Evolutionary conservation across 2,329 filamentous ascomycete species (phyloP).

Genomic region (Lecanicillium sp.): DNA sequence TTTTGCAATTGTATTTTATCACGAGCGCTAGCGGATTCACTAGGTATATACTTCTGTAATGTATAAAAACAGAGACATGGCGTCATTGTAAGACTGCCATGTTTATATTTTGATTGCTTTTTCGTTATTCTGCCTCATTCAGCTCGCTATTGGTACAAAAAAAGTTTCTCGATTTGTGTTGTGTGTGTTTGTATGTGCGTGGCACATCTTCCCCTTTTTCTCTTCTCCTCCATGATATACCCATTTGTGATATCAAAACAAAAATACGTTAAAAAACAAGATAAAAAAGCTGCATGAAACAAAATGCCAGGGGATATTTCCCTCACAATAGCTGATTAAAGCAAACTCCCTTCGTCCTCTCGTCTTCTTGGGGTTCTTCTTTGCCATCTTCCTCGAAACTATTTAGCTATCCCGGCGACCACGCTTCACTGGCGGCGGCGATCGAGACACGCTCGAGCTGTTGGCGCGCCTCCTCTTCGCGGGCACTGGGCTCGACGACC

Average conservation of each 20-base stretch:
- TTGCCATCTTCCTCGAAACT: no score
- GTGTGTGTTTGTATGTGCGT: background rate
- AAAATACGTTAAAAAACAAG: no score
- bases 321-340: no score
- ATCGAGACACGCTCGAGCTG: conserved; percentile 27
- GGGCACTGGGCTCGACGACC: conserved; percentile 22
- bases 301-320: no score
- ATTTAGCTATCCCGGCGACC: conserved; percentile 24
- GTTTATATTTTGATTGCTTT: background rate
- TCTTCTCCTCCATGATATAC: background rate
- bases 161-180: background rate
- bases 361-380: no score
- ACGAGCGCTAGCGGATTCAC: no score
- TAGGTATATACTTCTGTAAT: background rate
- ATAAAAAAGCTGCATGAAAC: no score
- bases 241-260: conserved; percentile 4
- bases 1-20: background rate
- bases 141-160: conserved; percentile 8
- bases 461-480: conserved; percentile 17
- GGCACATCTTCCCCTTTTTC: background rate
- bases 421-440: conserved; percentile 27
- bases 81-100: background rate
- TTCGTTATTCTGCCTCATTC: background rate
- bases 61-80: background rate
- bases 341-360: no score